These are phyloP conservation scores for Flaveria sonorensis DNA, from an alignment of 129 eudicot genomes.

Conservation along the genomic window DNA sequence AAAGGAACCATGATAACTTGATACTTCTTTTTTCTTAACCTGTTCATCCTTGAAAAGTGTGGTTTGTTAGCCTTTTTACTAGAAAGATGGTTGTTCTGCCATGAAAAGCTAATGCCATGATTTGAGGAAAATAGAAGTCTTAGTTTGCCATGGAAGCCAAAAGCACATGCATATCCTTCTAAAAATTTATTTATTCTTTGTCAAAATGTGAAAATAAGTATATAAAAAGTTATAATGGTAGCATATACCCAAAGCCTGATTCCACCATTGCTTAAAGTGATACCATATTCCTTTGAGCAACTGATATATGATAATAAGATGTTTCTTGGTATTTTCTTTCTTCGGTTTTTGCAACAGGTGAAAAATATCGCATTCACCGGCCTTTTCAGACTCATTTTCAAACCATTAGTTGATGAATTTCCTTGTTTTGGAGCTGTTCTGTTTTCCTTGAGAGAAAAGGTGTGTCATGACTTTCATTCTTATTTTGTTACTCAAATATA, in stretches of 20 bases:
- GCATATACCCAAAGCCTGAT: background rate
- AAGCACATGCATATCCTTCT: background rate
- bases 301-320: background rate
- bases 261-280: background rate
- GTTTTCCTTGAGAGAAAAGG: constrained; percentile 89
- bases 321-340: background rate
- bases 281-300: background rate
- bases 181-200: too few relatives aligned
- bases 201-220: background rate
- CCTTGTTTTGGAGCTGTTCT: constrained; percentile 95
- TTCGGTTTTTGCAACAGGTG: constrained; percentile 50
- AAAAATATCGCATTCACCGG: constrained; percentile 93
- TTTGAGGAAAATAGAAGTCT: background rate
- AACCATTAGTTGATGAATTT: constrained; percentile 81
- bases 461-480: constrained; percentile 23
- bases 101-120: background rate
- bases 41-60: too few relatives aligned
- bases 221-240: background rate
- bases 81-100: background rate
- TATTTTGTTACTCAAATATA: background rate
- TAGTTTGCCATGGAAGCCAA: background rate
- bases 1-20: background rate
- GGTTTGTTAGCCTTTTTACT: background rate
- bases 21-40: too few relatives aligned
- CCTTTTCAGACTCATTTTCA: constrained; percentile 79